Evolutionary conservation across 1,284 basidiomycete species (phyloP).

Genomic region (Papiliotrema flavescens): DNA sequence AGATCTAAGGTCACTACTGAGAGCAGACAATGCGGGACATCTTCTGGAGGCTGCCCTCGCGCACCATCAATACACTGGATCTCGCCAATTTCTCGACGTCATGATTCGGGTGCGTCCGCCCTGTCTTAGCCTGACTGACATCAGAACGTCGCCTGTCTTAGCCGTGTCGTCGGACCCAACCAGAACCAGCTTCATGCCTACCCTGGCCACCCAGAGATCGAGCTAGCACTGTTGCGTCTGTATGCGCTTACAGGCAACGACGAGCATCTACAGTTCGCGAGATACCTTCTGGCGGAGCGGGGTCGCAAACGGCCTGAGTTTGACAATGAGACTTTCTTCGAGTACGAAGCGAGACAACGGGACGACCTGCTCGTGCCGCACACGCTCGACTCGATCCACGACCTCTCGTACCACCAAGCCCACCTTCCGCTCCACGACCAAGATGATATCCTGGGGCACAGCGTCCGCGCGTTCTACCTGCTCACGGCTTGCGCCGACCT

Average conservation of each 20-base stretch:
- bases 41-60: constrained; percentile 35
- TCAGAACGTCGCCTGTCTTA: constrained; percentile 30
- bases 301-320: constrained; percentile 23
- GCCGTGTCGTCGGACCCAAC: constrained; percentile 20
- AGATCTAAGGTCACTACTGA: not conserved
- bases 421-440: constrained; percentile 28
- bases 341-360: constrained; percentile 22
- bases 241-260: constrained; percentile 28
- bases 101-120: constrained; percentile 22
- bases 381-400: constrained; percentile 15
- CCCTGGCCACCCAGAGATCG: constrained; percentile 39
- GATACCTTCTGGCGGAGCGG: constrained; percentile 27
- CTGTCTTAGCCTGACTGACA: too few species aligned
- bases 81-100: constrained; percentile 27
- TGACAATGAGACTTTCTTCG: constrained; percentile 21
- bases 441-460: constrained; percentile 29
- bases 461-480: constrained; percentile 33
- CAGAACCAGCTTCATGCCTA: constrained; percentile 26
- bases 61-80: constrained; percentile 27
- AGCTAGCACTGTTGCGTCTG: constrained; percentile 33
- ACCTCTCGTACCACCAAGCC: constrained; percentile 29
- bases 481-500: constrained; percentile 29
- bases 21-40: constrained; percentile 31
- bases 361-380: constrained; percentile 8
- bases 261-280: constrained; percentile 24